Conservation (phyloP, 2,329 filamentous ascomycete genomes). For the Beauveria pseudobassiana region DNA sequence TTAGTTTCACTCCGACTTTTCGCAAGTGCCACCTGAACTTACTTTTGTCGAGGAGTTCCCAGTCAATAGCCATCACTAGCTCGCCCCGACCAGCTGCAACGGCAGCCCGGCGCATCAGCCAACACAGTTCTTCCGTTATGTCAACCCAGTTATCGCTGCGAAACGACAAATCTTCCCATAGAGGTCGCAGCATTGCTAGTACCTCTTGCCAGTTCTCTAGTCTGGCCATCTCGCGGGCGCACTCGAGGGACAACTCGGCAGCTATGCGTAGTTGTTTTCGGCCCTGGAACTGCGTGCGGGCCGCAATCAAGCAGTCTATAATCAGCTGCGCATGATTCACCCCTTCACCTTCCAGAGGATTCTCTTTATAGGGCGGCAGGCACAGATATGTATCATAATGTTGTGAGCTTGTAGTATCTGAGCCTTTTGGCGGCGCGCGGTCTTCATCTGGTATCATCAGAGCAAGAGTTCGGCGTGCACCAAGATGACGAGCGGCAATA, state of each 20-base stretch:
- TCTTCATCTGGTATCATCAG: slow-evolving; percentile 53
- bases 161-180: slow-evolving; percentile 52
- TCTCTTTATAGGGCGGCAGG: slow-evolving; percentile 54
- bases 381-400: slow-evolving; percentile 61
- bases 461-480: slow-evolving; percentile 45
- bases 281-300: slow-evolving; percentile 46
- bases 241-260: slow-evolving; percentile 50
- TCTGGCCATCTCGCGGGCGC: slow-evolving; percentile 46
- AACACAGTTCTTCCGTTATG: slow-evolving; percentile 52
- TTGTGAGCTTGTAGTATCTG: slow-evolving; percentile 43
- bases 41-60: slow-evolving; percentile 56
- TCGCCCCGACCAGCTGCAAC: slow-evolving; percentile 43
- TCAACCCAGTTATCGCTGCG: slow-evolving; percentile 53
- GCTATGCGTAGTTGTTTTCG: slow-evolving; percentile 45
- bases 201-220: slow-evolving; percentile 45
- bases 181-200: slow-evolving; percentile 44
- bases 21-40: slow-evolving; percentile 22
- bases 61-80: slow-evolving; percentile 54
- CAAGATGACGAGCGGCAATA: slow-evolving; percentile 49
- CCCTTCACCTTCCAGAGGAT: slow-evolving; percentile 41
- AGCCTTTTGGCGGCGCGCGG: slow-evolving; percentile 42
- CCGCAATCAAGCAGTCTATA: slow-evolving; percentile 42
- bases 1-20: neutral
- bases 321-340: slow-evolving; percentile 51
- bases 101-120: slow-evolving; percentile 53